Conservation (phyloP, 768 basidiomycete species). For the Phylloporus arenicola region DNA sequence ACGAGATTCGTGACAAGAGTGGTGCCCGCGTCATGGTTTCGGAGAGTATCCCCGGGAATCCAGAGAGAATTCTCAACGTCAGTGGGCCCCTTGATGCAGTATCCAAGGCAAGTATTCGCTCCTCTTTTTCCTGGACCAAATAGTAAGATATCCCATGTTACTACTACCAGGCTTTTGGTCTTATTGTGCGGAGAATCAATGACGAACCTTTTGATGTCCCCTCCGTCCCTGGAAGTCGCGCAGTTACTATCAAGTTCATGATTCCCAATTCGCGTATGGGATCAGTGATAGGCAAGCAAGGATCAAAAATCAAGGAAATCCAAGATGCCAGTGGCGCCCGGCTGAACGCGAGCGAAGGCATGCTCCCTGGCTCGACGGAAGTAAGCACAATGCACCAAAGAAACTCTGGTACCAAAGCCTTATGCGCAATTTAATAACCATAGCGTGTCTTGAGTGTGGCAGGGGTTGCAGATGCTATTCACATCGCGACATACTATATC, state of each 20-base stretch:
- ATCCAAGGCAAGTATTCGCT: slow-evolving; percentile 65
- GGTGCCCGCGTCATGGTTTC: slow-evolving; percentile 96
- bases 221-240: slow-evolving; percentile 94
- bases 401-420: slow-evolving; percentile 5
- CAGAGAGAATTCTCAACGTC: slow-evolving; percentile 97
- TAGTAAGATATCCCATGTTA: background rate
- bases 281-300: slow-evolving; percentile 96
- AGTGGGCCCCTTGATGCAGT: slow-evolving; percentile 97
- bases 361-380: slow-evolving; percentile 99
- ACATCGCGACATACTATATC: slow-evolving; percentile 99
- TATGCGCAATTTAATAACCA: slow-evolving; percentile 12
- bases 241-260: slow-evolving; percentile 99
- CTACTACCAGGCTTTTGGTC: slow-evolving; percentile 79
- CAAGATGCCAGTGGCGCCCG: slow-evolving; percentile 97
- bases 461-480: slow-evolving; percentile 97
- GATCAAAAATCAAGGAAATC: slow-evolving; percentile 98
- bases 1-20: slow-evolving; percentile 97
- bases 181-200: slow-evolving; percentile 97
- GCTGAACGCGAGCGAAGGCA: slow-evolving; percentile 94
- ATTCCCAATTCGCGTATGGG: slow-evolving; percentile 99
- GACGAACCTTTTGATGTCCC: slow-evolving; percentile 98
- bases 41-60: slow-evolving; percentile 97
- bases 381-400: slow-evolving; percentile 38
- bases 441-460: slow-evolving; percentile 97
- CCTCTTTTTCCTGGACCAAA: background rate